Evolutionary conservation across 1,139 yeast genomes (phyloP), one percentile per base, ranked within the genome.

Genomic region (Hanseniaspora sp.): DNA sequence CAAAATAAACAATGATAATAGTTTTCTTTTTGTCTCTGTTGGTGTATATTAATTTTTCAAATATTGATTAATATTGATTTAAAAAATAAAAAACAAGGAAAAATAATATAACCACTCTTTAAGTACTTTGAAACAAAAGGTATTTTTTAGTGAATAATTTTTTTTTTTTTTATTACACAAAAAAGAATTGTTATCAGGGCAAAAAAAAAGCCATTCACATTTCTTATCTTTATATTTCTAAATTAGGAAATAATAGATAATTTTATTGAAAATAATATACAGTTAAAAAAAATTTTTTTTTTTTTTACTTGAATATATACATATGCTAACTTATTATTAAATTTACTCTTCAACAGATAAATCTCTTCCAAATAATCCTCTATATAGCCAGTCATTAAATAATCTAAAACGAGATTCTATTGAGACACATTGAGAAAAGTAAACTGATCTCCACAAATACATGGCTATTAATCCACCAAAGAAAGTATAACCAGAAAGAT

Each of bases 361-460:
- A 60, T 78, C 83, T 64, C 83, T 74, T 7, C 83, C 83, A 61
- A 79, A 79, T 51, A 79, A 62, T 37, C 82, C 83, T 61, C 83
- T 75, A 63, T 78, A 79, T 59, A 79, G 61, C 83, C 84, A 80
- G 61, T 80, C 85, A 71, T 78, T 73, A 64, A 76, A 75, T 64
- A 80, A 65, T 59, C 78, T 68, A 2, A 77, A 78, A 60, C 85
- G 72, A 2, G 80, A 77, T 63, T 84, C 73, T 58, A 77, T 63
- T 54, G 82, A 75, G 42, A 80, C 83, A 45, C 80, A 74, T 64
- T 80, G 82, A 33, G 83, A 76, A 67, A 79, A 79, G 66, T 80
- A 80, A 33, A 78, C 80, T 44, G 82, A 75, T 67, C 85, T 75
- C 85, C 85, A 80, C 54, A 79, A 65, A 63, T 80, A 80, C 80